Conservation (phyloP, 768 basidiomycete genomes). For the Cystofilobasidium bisporidii region DNA sequence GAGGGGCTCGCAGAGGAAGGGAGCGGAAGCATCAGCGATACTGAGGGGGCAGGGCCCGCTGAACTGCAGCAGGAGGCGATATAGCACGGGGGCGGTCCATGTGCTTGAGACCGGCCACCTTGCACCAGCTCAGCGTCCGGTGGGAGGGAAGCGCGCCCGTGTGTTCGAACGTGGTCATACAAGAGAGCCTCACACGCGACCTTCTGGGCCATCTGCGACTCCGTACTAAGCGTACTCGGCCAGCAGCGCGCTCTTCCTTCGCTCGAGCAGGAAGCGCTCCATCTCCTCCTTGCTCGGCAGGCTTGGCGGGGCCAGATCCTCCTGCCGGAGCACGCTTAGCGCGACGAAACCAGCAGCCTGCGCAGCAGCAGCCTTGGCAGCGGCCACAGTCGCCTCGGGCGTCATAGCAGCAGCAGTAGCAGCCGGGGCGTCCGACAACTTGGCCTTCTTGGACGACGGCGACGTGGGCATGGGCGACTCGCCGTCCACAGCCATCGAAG, state of each 20-base stretch:
- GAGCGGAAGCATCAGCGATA: background rate
- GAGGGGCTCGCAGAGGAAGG: background rate
- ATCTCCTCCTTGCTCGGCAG: conserved; percentile 68
- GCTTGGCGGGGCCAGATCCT: conserved; percentile 63
- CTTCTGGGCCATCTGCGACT: background rate
- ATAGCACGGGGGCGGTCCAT: too few species aligned
- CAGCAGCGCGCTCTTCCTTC: conserved; percentile 70
- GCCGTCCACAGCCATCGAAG: background rate
- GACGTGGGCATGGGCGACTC: background rate
- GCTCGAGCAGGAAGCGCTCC: conserved; percentile 61
- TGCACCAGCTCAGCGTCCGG: too few species aligned
- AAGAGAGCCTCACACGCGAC: background rate
- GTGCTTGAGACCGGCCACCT: too few species aligned
- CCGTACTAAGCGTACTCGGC: conserved; percentile 53
- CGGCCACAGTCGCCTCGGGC: background rate
- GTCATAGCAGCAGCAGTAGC: background rate
- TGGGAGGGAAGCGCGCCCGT: too few species aligned
- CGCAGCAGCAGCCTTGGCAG: background rate
- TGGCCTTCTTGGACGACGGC: conserved; percentile 16
- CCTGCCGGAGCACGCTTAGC: conserved; percentile 51
- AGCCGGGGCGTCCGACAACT: background rate
- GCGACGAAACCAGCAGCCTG: conserved; percentile 5
- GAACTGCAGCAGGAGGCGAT: too few species aligned
- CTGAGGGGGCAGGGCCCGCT: too few species aligned
- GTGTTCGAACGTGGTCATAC: background rate